Base-by-base conservation (phyloP, 306 rosid species). In the Betula pendula region DNA sequence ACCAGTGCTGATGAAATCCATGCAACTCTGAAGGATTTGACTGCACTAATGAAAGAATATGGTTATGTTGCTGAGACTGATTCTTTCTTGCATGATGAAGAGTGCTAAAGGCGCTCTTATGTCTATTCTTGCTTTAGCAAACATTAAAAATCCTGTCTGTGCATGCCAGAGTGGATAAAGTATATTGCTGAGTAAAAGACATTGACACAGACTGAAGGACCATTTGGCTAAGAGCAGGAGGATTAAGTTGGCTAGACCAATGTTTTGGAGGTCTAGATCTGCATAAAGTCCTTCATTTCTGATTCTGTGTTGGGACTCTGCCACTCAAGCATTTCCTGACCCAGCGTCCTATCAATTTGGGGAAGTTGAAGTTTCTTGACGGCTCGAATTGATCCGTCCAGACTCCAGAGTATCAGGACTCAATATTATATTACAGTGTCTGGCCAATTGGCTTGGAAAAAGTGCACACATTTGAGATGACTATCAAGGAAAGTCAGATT, bases 1-100 rank as follows among this genome's bases (percentile, higher is more conserved):
- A 77, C 79, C 73, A 58, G 69, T 52, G 81, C 72, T 19, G 80
- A 15, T 81, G 90, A 85, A 84, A 89, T 91, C 72, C 78, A 75
- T 50, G 80, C 65, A 69, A 72, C 68, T 73, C 81, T 85, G 60
- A 84, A 79, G 80, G 86, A 85, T 72, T 77, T 88, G 81, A 83
- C 84, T 5, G 75, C 85, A 47, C 72, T 90, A 5, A 88, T 83
- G 84, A 88, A 79, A 74, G 88, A 80, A 69, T 82, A 78, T 68
- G 80, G 72, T 63, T 65, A 43, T 71, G 77, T 65, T 25, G 69
- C 58, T 43, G 74, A 71, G 40, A 76, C 35, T 53, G 77, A 75
- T 51, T 59, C 40, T 62, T 42, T 63, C 42, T 75, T 81, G 72
- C 72, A 38, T 55, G 74, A 68, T 10, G 62, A 67, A 73, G 70